phyloP scores from a whole-genome alignment of 2,329 filamentous ascomycete species.

The Endocalyx cinctus region DNA sequence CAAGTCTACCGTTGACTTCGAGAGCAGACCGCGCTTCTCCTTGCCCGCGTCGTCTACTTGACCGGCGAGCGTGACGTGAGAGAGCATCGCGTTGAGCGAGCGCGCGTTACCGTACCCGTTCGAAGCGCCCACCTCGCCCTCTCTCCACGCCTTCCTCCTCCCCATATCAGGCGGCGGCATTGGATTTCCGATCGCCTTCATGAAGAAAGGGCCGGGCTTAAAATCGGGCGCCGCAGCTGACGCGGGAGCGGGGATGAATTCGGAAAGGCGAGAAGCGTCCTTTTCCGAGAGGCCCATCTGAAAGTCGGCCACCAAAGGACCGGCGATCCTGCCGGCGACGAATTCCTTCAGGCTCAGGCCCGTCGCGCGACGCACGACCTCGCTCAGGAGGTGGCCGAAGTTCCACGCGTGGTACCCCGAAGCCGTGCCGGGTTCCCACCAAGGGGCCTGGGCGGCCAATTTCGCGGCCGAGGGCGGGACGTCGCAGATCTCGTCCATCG shows the following conservation, averaged over 20 bases:
- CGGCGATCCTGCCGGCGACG: slow-evolving; percentile 27
- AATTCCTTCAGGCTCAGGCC: slow-evolving; percentile 38
- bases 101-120: slow-evolving; percentile 44
- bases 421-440: slow-evolving; percentile 37
- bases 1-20: slow-evolving; percentile 34
- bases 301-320: slow-evolving; percentile 41
- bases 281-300: slow-evolving; percentile 37
- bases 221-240: slow-evolving; percentile 10
- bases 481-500: slow-evolving; percentile 31
- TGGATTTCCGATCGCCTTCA: slow-evolving; percentile 28
- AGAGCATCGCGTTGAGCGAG: slow-evolving; percentile 36
- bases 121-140: slow-evolving; percentile 34
- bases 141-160: slow-evolving; percentile 29
- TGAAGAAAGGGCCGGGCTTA: slow-evolving; percentile 19
- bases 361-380: slow-evolving; percentile 34
- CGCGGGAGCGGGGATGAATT: slow-evolving; percentile 24
- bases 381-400: slow-evolving; percentile 37
- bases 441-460: slow-evolving; percentile 34
- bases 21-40: too few species aligned
- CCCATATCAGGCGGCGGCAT: slow-evolving; percentile 15
- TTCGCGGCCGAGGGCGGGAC: slow-evolving; percentile 21
- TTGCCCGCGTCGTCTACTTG: slow-evolving; percentile 1
- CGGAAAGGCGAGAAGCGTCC: slow-evolving; percentile 36
- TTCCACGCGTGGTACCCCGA: slow-evolving; percentile 35
- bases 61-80: slow-evolving; percentile 53